Evolutionary conservation across 2,329 filamentous ascomycete genomes (phyloP).

Genomic region (Corynespora cassiicola): DNA sequence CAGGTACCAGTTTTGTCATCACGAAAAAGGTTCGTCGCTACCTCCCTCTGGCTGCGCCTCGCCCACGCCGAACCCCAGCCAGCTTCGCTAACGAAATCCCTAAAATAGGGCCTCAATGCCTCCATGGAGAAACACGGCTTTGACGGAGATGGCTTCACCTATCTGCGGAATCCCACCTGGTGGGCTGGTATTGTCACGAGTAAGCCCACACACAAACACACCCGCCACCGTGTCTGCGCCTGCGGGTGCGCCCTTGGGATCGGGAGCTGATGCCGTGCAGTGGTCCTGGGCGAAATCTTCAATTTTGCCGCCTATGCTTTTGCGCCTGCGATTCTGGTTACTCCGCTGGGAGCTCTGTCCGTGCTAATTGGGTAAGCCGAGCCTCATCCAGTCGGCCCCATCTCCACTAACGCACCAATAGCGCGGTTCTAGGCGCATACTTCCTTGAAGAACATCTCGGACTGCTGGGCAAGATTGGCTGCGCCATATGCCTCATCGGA

Average conservation of each 20-base stretch:
- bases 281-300: slow-evolving; percentile 91
- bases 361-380: slow-evolving; percentile 78
- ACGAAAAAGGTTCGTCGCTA: slow-evolving; percentile 82
- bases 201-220: slow-evolving; percentile 54
- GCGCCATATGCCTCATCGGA: slow-evolving; percentile 93
- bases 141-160: slow-evolving; percentile 94
- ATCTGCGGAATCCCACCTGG: slow-evolving; percentile 94
- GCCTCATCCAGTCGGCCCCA: slow-evolving; percentile 1
- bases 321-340: slow-evolving; percentile 97
- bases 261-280: slow-evolving; percentile 58
- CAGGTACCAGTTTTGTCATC: slow-evolving; percentile 96
- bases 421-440: slow-evolving; percentile 92
- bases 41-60: slow-evolving; percentile 4
- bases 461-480: slow-evolving; percentile 90
- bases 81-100: slow-evolving; percentile 15
- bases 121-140: slow-evolving; percentile 92
- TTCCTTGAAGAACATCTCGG: slow-evolving; percentile 90
- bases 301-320: slow-evolving; percentile 99
- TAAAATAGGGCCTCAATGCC: slow-evolving; percentile 80
- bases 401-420: slow-evolving; percentile 31
- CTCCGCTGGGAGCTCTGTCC: slow-evolving; percentile 89
- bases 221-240: neutral
- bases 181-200: slow-evolving; percentile 92
- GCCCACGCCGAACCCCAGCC: slow-evolving; percentile 1
- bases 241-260: no score